Evolutionary conservation across 202 grass and related monocot genomes (phyloP).

Genomic region (Cymbopogon flexuosus): DNA sequence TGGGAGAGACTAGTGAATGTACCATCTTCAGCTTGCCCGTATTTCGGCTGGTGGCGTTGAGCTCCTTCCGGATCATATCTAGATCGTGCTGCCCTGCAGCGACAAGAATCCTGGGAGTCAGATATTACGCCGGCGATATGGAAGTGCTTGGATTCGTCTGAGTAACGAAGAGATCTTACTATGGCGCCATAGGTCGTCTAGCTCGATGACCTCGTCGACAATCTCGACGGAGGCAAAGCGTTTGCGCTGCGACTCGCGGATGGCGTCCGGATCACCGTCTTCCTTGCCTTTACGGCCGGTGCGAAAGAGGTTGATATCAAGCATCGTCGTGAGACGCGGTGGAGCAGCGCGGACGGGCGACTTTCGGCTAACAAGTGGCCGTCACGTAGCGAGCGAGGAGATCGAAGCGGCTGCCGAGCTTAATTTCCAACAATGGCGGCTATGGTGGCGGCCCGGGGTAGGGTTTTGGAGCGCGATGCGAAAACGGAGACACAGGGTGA

Average conservation of each 20-base stretch:
- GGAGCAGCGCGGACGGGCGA: not conserved
- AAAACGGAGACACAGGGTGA: no score
- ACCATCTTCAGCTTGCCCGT: slow-evolving; percentile 34
- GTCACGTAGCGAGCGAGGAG: no score
- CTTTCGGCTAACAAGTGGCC: no score
- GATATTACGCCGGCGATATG: not conserved
- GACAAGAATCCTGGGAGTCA: not conserved
- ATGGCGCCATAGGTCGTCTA: slow-evolving; percentile 66
- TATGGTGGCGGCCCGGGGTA: no score
- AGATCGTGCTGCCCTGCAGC: slow-evolving; percentile 44
- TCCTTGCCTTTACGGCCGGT: not conserved
- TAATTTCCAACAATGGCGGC: no score
- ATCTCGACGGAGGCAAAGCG: slow-evolving; percentile 51
- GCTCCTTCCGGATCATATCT: slow-evolving; percentile 32
- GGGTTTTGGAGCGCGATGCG: no score
- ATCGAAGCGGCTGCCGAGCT: no score
- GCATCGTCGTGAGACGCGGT: slow-evolving; percentile 23
- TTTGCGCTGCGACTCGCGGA: slow-evolving; percentile 38
- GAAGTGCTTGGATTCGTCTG: not conserved
- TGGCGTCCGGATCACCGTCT: not conserved
- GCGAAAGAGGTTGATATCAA: slow-evolving; percentile 59
- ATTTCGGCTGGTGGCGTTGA: slow-evolving; percentile 37
- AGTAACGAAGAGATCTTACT: slow-evolving; percentile 34
- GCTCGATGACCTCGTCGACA: slow-evolving; percentile 74
- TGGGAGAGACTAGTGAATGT: not conserved